phyloP scores from a whole-genome alignment of 495 filamentous ascomycete genomes.

The Penicillium antarcticum region DNA sequence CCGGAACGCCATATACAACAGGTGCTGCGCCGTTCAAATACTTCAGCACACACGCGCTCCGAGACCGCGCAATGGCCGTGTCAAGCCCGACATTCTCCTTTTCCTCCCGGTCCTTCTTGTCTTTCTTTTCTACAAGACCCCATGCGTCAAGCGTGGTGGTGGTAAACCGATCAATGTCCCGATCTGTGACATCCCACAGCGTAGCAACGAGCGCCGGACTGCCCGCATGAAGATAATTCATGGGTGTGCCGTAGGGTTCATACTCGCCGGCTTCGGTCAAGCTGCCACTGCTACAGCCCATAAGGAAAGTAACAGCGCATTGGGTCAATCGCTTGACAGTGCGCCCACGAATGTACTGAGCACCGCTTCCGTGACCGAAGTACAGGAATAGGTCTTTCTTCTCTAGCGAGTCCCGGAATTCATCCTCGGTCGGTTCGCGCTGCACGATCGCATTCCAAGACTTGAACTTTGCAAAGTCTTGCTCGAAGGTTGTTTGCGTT shows the following conservation, averaged over 20 bases:
- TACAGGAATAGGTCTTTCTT: slow-evolving; percentile 73
- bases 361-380: slow-evolving; percentile 94
- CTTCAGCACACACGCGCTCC: slow-evolving; percentile 72
- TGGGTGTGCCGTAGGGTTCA: slow-evolving; percentile 82
- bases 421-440: slow-evolving; percentile 68
- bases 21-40: slow-evolving; percentile 92
- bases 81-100: slow-evolving; percentile 51
- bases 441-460: slow-evolving; percentile 64
- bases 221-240: slow-evolving; percentile 86
- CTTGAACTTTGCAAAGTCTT: slow-evolving; percentile 51
- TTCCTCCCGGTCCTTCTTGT: slow-evolving; percentile 10
- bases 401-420: slow-evolving; percentile 64
- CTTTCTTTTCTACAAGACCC: slow-evolving; percentile 60
- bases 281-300: slow-evolving; percentile 83
- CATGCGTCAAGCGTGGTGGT: slow-evolving; percentile 73
- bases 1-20: slow-evolving; percentile 91
- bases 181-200: slow-evolving; percentile 96
- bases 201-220: slow-evolving; percentile 80
- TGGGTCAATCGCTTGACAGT: slow-evolving; percentile 73
- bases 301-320: slow-evolving; percentile 80
- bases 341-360: slow-evolving; percentile 81
- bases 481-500: slow-evolving; percentile 73
- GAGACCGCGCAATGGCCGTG: slow-evolving; percentile 71
- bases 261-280: slow-evolving; percentile 81
- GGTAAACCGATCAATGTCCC: slow-evolving; percentile 91